These are phyloP conservation scores for Astragalus glycyphyllos DNA, from an alignment of 306 rosid genomes.

Conservation along the genomic window DNA sequence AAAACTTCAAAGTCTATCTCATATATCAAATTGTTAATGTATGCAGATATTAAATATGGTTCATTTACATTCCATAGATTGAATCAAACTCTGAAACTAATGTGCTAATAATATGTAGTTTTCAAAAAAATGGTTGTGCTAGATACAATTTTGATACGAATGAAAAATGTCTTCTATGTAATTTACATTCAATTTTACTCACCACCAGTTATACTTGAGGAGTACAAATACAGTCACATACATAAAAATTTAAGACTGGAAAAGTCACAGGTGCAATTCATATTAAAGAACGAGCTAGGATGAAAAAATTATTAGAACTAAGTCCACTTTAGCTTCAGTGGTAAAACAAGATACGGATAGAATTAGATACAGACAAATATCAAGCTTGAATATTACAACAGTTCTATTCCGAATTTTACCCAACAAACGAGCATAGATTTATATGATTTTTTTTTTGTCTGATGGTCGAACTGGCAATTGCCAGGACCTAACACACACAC, in stretches of 20 bases:
- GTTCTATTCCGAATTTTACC: slow-evolving; percentile 7
- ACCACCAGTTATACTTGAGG: slow-evolving; percentile 8
- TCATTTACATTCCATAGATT: background rate
- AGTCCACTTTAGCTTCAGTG: slow-evolving; percentile 14
- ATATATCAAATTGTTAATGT: background rate
- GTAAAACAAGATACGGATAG: slow-evolving; percentile 23
- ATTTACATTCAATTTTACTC: background rate
- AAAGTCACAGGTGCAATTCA: slow-evolving; percentile 6
- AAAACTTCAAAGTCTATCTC: slow-evolving; percentile 31
- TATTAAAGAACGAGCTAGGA: slow-evolving; percentile 8
- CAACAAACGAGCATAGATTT: slow-evolving; percentile 20
- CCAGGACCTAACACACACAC: no score
- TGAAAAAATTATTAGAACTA: slow-evolving; percentile 2
- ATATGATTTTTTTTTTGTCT: no score
- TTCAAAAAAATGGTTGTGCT: slow-evolving; percentile 16
- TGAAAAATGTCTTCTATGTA: slow-evolving; percentile 22
- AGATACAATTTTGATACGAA: background rate
- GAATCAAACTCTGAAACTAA: no score
- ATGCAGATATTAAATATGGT: slow-evolving; percentile 5
- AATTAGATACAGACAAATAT: slow-evolving; percentile 15
- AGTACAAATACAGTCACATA: slow-evolving; percentile 14
- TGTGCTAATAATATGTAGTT: slow-evolving; percentile 14
- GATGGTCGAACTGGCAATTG: slow-evolving; percentile 23
- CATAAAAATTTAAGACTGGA: background rate
- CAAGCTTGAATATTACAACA: slow-evolving; percentile 19